Conservation (phyloP, 805 yeast species). For the Wickerhamiella shivajii region DNA sequence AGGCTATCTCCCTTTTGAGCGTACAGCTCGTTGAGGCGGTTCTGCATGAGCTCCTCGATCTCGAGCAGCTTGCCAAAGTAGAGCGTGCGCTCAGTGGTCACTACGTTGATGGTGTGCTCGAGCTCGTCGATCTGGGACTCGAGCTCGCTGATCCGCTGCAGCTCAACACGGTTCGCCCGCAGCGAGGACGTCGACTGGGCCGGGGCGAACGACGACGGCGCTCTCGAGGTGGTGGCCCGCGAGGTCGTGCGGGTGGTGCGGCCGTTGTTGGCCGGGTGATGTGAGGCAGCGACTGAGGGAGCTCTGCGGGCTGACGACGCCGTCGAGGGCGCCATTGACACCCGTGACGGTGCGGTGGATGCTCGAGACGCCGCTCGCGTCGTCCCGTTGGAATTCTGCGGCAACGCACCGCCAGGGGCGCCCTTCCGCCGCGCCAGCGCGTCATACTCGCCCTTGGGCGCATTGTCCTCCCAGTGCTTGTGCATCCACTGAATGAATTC, state of each 20-base stretch:
- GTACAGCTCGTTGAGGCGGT: slow-evolving; percentile 38
- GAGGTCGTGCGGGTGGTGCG: slow-evolving; percentile 34
- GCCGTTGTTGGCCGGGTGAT: slow-evolving; percentile 11
- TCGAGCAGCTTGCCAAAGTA: slow-evolving; percentile 82
- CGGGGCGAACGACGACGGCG: slow-evolving; percentile 39
- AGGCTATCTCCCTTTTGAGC: slow-evolving; percentile 26
- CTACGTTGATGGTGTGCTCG: slow-evolving; percentile 44
- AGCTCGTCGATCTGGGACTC: slow-evolving; percentile 30
- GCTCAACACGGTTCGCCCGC: slow-evolving; percentile 2
- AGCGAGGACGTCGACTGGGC: slow-evolving; percentile 1
- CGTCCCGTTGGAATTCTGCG: not conserved
- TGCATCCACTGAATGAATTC: slow-evolving; percentile 91
- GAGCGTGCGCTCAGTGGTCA: slow-evolving; percentile 64
- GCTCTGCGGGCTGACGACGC: slow-evolving; percentile 2
- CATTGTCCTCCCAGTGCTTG: slow-evolving; percentile 64
- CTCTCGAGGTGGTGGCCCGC: slow-evolving; percentile 97
- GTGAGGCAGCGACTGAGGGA: not conserved
- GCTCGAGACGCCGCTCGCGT: slow-evolving; percentile 5
- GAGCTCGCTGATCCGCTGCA: slow-evolving; percentile 22
- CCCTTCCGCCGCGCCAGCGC: slow-evolving; percentile 43
- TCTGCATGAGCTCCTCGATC: slow-evolving; percentile 67
- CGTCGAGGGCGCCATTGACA: slow-evolving; percentile 9
- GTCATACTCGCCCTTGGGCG: slow-evolving; percentile 57
- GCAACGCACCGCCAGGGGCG: slow-evolving; percentile 3
- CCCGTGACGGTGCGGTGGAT: not conserved